Evolutionary conservation across 208 protist species (phyloP).

Genomic region (Leishmania mexicana): DNA sequence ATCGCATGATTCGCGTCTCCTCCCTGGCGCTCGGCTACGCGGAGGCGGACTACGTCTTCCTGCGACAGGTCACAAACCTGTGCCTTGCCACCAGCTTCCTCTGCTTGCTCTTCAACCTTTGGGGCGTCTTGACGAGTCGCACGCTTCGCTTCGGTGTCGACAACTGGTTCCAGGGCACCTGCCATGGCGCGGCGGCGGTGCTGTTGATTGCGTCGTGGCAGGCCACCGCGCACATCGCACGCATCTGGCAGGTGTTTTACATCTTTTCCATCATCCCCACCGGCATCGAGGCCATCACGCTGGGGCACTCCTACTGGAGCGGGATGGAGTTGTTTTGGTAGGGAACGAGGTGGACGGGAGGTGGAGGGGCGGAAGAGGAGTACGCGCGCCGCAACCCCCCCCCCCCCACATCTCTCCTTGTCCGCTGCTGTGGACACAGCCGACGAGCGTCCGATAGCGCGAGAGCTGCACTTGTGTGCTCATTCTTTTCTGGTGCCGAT

Average conservation of each 20-base stretch:
- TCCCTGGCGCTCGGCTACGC: slow-evolving; percentile 38
- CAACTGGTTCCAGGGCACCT: slow-evolving; percentile 62
- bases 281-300: slow-evolving; percentile 48
- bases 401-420: background rate
- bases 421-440: background rate
- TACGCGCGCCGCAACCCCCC: background rate
- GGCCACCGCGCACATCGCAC: slow-evolving; percentile 40
- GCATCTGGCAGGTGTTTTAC: slow-evolving; percentile 77
- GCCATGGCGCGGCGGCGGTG: slow-evolving; percentile 51
- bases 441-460: background rate
- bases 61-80: slow-evolving; percentile 39
- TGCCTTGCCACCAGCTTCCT: slow-evolving; percentile 56
- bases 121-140: slow-evolving; percentile 61
- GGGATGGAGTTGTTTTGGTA: slow-evolving; percentile 54
- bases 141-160: slow-evolving; percentile 63
- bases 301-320: slow-evolving; percentile 49
- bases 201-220: slow-evolving; percentile 63
- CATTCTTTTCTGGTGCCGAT: background rate
- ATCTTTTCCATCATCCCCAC: slow-evolving; percentile 75
- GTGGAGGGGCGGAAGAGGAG: background rate
- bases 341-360: background rate
- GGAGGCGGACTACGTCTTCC: slow-evolving; percentile 45
- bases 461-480: background rate
- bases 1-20: slow-evolving; percentile 50
- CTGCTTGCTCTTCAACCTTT: slow-evolving; percentile 49